Conservation (phyloP, 768 basidiomycete species). For the Phlebiopsis gigantea region DNA sequence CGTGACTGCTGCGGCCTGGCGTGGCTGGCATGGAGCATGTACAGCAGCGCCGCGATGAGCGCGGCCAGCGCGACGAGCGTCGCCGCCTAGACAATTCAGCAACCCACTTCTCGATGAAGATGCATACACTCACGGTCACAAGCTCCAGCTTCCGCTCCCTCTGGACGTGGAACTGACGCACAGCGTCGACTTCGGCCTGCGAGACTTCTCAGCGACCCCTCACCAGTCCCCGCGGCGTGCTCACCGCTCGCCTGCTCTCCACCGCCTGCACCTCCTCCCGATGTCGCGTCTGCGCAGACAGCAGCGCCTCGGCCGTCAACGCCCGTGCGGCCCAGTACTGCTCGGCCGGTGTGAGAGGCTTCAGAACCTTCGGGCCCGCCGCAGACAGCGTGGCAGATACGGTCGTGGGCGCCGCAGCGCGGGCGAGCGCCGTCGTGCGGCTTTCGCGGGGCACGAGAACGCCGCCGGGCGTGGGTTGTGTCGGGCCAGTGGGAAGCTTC, state of each 20-base stretch:
- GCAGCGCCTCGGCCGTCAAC: slow-evolving; percentile 56
- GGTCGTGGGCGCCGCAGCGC: neutral
- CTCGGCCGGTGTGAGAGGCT: slow-evolving; percentile 26
- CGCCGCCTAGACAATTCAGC: neutral
- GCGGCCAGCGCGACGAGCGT: slow-evolving; percentile 20
- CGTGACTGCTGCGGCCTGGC: neutral
- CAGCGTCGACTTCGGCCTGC: slow-evolving; percentile 38
- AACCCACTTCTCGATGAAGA: neutral
- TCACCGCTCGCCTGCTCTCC: slow-evolving; percentile 42
- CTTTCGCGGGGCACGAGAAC: slow-evolving; percentile 7
- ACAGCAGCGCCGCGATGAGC: slow-evolving; percentile 23
- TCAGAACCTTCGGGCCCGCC: neutral
- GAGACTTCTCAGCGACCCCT: neutral
- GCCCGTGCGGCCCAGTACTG: slow-evolving; percentile 70
- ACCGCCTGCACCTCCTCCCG: slow-evolving; percentile 42
- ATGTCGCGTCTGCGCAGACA: slow-evolving; percentile 44
- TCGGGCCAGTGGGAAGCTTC: too few relatives aligned
- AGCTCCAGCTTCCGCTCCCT: slow-evolving; percentile 46
- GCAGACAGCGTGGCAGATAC: neutral
- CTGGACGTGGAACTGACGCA: slow-evolving; percentile 39
- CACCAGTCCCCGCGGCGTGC: slow-evolving; percentile 11
- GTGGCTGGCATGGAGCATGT: neutral
- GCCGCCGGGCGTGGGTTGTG: too few relatives aligned
- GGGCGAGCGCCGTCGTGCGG: slow-evolving; percentile 17
- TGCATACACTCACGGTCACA: slow-evolving; percentile 40